Base-by-base conservation (phyloP, 164 flowering plant species). In the Stephania cephalantha region DNA sequence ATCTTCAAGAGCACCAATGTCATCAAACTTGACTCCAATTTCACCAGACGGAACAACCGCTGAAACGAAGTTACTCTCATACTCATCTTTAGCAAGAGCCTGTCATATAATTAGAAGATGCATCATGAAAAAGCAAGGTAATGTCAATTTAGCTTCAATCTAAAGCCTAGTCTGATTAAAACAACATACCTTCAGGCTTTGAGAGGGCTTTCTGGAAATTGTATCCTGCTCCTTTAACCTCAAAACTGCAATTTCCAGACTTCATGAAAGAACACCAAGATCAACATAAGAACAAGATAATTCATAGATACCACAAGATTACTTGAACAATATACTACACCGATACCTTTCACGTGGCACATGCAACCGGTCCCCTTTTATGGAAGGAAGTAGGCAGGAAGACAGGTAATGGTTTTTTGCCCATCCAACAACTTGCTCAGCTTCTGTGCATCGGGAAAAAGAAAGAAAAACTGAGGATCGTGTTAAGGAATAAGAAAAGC, bases 401-500 rank as follows among this genome's bases (percentile, higher is more conserved):
- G 94, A 87, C 65, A 96, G 83, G 85, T 90, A 89, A 82, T 92
- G 90, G 85, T 89, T 96, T 82, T 85, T 92, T 29, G 99, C 97
- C 99, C 98, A 96, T 5, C 99, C 98, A 80, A 94, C 88, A 75
- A 96, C 86, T 79, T 90, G 94, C 83, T 96, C 97, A 75, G 99
- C 97, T 85, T 92, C 99, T 96, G 91, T 72, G 79, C 22, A 46
- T n/a, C 25, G 20, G 74, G 17, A 66, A 71, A 25, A 35, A 35
- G 42, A 35, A 35, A 35, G 42, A 35, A 30, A n/a, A 20, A 29
- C 44, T 11, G 9, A 5, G 5, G 48, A 50, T 50, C 25, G 66
- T 61, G 66, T n/a, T 61, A 61, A 25, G n/a, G 20, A 6, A 25
- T 18, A 20, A 61, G 4, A 20, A n/a, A 58, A 58, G 66, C 20